Evolutionary conservation across 495 filamentous ascomycete species (phyloP).

Genomic region (Talaromyces stipitatus): DNA sequence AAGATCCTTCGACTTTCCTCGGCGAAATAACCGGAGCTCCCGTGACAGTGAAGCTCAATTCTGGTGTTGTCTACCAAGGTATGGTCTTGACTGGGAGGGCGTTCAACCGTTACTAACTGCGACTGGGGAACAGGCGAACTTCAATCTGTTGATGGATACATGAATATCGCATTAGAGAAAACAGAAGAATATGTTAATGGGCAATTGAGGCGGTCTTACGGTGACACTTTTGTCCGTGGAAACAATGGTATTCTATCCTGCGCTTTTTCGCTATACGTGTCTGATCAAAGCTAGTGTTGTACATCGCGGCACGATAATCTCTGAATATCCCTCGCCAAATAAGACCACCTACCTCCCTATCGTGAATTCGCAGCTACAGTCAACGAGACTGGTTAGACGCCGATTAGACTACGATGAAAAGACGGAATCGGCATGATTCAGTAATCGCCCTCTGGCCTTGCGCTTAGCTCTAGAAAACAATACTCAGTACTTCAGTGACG

Average conservation of each 20-base stretch:
- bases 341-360: neutral
- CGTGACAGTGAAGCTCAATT: slow-evolving; percentile 93
- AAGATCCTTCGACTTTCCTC: slow-evolving; percentile 85
- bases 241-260: slow-evolving; percentile 69
- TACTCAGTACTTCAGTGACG: neutral
- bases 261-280: neutral
- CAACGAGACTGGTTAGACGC: neutral
- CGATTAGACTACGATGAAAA: neutral
- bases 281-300: slow-evolving; percentile 21
- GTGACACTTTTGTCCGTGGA: slow-evolving; percentile 91
- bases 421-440: neutral
- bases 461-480: neutral
- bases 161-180: slow-evolving; percentile 97
- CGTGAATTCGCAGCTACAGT: neutral
- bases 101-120: slow-evolving; percentile 6
- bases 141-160: slow-evolving; percentile 97
- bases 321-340: neutral
- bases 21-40: slow-evolving; percentile 85
- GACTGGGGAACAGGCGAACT: slow-evolving; percentile 58
- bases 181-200: slow-evolving; percentile 88
- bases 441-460: neutral
- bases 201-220: slow-evolving; percentile 69
- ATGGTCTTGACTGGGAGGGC: neutral
- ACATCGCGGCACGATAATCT: slow-evolving; percentile 30
- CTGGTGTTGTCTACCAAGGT: slow-evolving; percentile 95